Evolutionary conservation across 768 basidiomycete genomes (phyloP).

Genomic region (Cyclocybe aegerita): DNA sequence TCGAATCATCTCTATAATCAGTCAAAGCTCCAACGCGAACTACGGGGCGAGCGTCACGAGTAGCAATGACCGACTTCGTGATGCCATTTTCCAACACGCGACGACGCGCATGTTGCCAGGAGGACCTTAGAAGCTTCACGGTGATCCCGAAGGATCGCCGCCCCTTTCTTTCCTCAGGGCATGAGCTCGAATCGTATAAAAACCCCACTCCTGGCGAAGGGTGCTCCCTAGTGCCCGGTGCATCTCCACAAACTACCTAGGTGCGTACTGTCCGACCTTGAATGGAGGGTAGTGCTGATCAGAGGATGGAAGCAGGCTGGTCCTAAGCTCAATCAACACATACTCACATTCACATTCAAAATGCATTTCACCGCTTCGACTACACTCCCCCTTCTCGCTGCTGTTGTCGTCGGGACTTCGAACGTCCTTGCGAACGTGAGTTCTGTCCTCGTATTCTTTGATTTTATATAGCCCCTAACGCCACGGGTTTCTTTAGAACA

Average conservation of each 20-base stretch:
- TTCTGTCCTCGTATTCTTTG: not conserved
- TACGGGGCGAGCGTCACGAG: too few species aligned
- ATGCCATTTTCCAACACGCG: too few species aligned
- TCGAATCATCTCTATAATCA: too few species aligned
- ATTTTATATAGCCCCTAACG: not conserved
- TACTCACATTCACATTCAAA: constrained; percentile 5
- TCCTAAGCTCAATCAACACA: constrained; percentile 8
- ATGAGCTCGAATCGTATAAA: constrained; percentile 1
- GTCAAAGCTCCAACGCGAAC: too few species aligned
- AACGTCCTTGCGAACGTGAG: constrained; percentile 10
- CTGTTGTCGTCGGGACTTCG: constrained; percentile 9
- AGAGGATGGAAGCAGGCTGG: constrained; percentile 5
- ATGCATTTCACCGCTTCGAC: constrained; percentile 10
- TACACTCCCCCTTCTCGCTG: constrained; percentile 9
- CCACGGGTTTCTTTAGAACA: not conserved
- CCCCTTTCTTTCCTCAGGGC: too few species aligned
- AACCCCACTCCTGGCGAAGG: not conserved
- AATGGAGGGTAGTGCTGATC: not conserved
- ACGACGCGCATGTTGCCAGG: too few species aligned
- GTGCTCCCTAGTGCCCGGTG: constrained; percentile 3
- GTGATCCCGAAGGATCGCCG: too few species aligned
- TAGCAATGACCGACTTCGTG: too few species aligned
- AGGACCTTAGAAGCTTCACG: too few species aligned
- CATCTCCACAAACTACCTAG: constrained; percentile 1
- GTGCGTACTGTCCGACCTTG: not conserved